Percentiles rank a stretch among this genome's conserved stretches.
phyloP scores from a whole-genome alignment of 2,329 filamentous ascomycete genomes.

The Penicillium sp. region DNA sequence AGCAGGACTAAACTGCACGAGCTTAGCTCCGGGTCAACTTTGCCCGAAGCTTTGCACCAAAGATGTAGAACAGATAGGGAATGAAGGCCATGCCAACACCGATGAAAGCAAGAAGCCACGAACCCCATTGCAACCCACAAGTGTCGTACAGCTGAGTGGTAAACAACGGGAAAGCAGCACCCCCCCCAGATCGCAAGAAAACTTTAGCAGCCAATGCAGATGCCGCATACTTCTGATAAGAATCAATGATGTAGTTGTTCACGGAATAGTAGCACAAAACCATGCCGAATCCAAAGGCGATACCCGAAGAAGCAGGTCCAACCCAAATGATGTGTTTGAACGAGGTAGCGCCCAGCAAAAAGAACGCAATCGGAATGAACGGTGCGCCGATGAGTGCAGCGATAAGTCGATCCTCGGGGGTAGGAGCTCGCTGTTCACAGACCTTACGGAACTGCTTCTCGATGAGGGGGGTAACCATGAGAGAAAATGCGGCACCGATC shows the following conservation, averaged over 20 bases:
- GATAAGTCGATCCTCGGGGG: conserved; percentile 68
- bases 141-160: conserved; percentile 70
- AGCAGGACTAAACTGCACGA: too few species aligned
- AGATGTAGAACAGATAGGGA: conserved; percentile 20
- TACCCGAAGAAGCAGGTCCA: conserved; percentile 55
- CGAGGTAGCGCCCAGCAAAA: conserved; percentile 61
- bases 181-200: conserved; percentile 56
- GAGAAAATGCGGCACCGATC: conserved; percentile 30
- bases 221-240: conserved; percentile 42
- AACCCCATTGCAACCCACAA: conserved; percentile 69
- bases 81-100: conserved; percentile 22
- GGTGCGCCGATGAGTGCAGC: conserved; percentile 69
- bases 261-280: conserved; percentile 73
- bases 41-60: conserved; percentile 15
- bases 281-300: conserved; percentile 70
- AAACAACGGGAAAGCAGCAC: conserved; percentile 67
- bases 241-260: conserved; percentile 71
- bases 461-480: conserved; percentile 44
- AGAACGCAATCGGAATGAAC: conserved; percentile 60
- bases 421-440: conserved; percentile 59
- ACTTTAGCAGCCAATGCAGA: conserved; percentile 46
- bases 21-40: conserved; percentile 6
- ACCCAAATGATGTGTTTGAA: conserved; percentile 55
- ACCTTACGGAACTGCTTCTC: conserved; percentile 70
- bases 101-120: conserved; percentile 60